Base-by-base conservation (phyloP, 345 rosid genomes). In the Abelmoschus esculentus region DNA sequence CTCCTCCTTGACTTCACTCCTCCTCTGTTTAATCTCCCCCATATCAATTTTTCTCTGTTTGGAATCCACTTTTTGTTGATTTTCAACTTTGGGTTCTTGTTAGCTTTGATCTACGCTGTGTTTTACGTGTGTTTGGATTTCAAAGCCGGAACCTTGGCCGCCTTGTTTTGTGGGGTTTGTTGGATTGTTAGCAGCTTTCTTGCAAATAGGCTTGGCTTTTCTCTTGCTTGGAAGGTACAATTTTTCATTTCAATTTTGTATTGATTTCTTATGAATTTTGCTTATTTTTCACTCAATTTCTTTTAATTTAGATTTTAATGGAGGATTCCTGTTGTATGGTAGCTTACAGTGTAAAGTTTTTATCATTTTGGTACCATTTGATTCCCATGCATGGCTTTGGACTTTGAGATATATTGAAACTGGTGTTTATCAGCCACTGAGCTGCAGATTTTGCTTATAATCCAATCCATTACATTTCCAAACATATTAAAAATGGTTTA, bases 81-180 rank as follows among this genome's bases (percentile, higher is more conserved):
- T 72, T 76, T 87, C 72, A 86, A 85, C 32, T 49, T 77, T 31
- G 92, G 92, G 18, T 87, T 81, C 81, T 61, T 84, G 57, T 38
- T 84, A 22, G 71, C 86, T 61, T 53, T 82, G 54, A 71, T 81
- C 36, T 87, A 85, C 76, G 75, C 81, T 31, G 22, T 69, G 44
- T 82, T 85, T 69, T 86, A 84, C 52, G 17, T 88, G 69, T 74
- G 79, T 75, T 42, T 84, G 73, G 90, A 88, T 59, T 59, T 66
- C n/a, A 86, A 79, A 80, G 82, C 87, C 47, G 90, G 92, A 12
- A 75, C 77, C 78, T 77, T 88, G 73, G 92, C 87, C 28, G 86
- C 90, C 72, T 56, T 86, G 61, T 72, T 88, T 15, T 85, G 84
- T 61, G 64, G 71, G 70, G 8, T 75, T 40, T 88, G 86, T 60